Evolutionary conservation across 1,284 basidiomycete species (phyloP), one percentile per base, ranked within the genome.

Genomic region (Ustilago tritici): DNA sequence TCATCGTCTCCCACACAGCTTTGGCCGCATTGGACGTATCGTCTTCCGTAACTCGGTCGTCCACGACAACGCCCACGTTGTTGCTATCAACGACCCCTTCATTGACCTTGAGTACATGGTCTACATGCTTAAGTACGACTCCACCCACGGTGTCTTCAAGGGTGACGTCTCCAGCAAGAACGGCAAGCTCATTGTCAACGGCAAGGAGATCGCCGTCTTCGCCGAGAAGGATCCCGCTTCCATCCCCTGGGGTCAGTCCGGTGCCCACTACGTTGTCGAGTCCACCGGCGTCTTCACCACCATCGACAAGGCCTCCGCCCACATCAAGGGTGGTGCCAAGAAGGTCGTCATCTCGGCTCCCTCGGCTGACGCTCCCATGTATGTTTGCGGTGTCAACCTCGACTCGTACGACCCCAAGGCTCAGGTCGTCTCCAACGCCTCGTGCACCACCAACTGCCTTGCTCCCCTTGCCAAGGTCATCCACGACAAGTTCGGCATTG

Each of bases 211-310:
- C 88, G 85, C 88, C 72, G 92, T 98, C 88, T 95, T 90, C 68
- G 84, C 78, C 61, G 95, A 99, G 90, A 91, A 90, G 85, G 94
- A 98, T 87, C 94, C 96, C 57, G 88, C 92, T 83, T 89, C 89
- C 88, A 99, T 99, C 88, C 89, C 89, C 67, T 99, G 96, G 96
- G 89, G 90, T 67, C 86, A 88, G 50, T 90, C 90, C 69, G 93
- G 93, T 83, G 97, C 95, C 80, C 90, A 94, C 54, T 99, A 99
- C 90, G 90, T 99, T 77, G 92, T 99, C 87, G 96, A 99, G 89
- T 95, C 97, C 61, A 99, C 96, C 84, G 96, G 97, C 92, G 96
- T 99, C 87, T 99, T 99, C 91, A 99, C 96, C 88, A 98, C 96
- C 86, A 91, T 79, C 56, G 89, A 90, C 72, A 95, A 94, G 90